Evolutionary conservation across 1,284 basidiomycete species (phyloP).

Genomic region (Fomitiporia mediterranea): DNA sequence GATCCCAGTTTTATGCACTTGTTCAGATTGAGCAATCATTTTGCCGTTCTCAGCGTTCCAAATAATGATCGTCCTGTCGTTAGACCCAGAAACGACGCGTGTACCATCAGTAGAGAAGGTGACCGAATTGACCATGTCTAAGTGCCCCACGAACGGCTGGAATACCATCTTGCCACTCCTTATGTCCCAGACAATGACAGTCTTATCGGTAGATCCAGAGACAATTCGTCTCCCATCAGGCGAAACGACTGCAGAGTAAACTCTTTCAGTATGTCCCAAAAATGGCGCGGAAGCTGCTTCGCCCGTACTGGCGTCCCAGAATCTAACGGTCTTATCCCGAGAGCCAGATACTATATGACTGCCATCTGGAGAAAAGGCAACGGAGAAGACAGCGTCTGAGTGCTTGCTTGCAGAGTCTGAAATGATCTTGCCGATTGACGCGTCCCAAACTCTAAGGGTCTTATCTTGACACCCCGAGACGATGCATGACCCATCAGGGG

Average conservation of each 20-base stretch:
- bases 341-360: conserved; percentile 10
- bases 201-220: conserved; percentile 16
- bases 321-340: conserved; percentile 35
- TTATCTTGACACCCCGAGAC: not conserved
- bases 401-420: too few relatives aligned
- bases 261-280: conserved; percentile 18
- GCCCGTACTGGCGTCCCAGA: conserved; percentile 61
- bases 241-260: conserved; percentile 21
- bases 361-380: too few relatives aligned
- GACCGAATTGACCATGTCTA: not conserved
- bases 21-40: not conserved
- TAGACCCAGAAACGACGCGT: conserved; percentile 4
- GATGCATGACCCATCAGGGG: not conserved
- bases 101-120: not conserved
- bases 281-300: not conserved
- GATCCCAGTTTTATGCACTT: not conserved
- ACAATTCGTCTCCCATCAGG: conserved; percentile 17
- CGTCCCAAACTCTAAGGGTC: not conserved
- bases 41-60: not conserved
- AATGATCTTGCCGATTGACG: too few relatives aligned
- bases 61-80: not conserved
- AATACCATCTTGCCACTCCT: not conserved
- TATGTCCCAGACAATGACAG: conserved; percentile 19
- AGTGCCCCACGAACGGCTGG: not conserved
- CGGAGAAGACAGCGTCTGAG: too few relatives aligned